Percentiles rank a stretch among this genome's conserved stretches.
Conservation (phyloP, 1,284 basidiomycete genomes). For the Ceratobasidium sp. region DNA sequence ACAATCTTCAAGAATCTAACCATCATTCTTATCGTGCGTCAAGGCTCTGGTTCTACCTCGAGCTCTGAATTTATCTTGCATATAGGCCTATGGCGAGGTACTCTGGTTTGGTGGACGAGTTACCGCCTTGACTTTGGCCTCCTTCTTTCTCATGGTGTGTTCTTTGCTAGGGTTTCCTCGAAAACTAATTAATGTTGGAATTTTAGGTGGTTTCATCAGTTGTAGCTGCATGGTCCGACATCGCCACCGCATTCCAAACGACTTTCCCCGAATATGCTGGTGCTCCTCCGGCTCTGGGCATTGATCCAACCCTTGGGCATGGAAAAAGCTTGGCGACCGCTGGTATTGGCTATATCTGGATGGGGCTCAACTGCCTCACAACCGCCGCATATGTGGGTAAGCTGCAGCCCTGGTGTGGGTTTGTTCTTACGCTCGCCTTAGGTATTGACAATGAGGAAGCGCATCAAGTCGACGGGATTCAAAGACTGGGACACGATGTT, state of each 20-base stretch:
- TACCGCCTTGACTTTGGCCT: constrained; percentile 84
- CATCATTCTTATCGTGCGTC: constrained; percentile 91
- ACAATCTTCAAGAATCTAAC: constrained; percentile 99
- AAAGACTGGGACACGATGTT: constrained; percentile 99
- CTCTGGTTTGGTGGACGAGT: constrained; percentile 95
- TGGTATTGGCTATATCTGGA: constrained; percentile 94
- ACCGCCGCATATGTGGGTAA: constrained; percentile 88
- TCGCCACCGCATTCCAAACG: constrained; percentile 50
- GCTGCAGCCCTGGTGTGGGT: constrained; percentile 1
- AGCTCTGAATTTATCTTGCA: constrained; percentile 24
- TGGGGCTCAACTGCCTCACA: constrained; percentile 89
- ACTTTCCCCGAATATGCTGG: constrained; percentile 27
- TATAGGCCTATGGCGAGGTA: constrained; percentile 93
- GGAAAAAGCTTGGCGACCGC: constrained; percentile 63
- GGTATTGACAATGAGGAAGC: constrained; percentile 95
- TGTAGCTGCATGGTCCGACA: constrained; percentile 95
- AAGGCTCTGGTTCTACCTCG: constrained; percentile 9
- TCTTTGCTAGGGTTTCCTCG: neutral
- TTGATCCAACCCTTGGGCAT: constrained; percentile 45
- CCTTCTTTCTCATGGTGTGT: constrained; percentile 91
- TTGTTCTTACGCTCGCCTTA: constrained; percentile 50
- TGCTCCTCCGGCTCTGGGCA: constrained; percentile 24
- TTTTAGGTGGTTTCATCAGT: constrained; percentile 87
- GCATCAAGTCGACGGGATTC: constrained; percentile 97
- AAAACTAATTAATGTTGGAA: constrained; percentile 32